Percentiles rank a stretch among this genome's conserved stretches.
phyloP scores from a whole-genome alignment of 1,284 basidiomycete genomes.

The Nidula niveotomentosa region DNA sequence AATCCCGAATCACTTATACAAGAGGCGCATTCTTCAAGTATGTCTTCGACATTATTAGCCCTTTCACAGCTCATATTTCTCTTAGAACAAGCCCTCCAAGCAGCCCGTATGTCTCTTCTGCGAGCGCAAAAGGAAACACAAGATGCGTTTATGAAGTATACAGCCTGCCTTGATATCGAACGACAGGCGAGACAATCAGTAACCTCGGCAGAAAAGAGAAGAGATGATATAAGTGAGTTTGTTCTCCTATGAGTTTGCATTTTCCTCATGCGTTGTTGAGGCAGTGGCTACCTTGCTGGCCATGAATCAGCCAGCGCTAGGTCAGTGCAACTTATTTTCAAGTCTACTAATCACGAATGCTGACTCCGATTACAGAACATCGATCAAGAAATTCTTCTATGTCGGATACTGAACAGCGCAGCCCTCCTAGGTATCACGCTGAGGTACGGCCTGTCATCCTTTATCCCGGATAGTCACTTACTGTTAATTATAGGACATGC shows the following conservation, averaged over 20 bases:
- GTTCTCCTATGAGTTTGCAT: not conserved
- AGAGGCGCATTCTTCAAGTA: slow-evolving; percentile 43
- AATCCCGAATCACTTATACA: slow-evolving; percentile 35
- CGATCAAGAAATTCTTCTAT: slow-evolving; percentile 46
- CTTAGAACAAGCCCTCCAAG: slow-evolving; percentile 44
- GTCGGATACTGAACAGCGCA: slow-evolving; percentile 41
- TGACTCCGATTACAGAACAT: slow-evolving; percentile 15
- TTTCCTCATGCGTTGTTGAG: not conserved
- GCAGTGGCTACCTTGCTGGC: slow-evolving; percentile 53
- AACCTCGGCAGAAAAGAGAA: slow-evolving; percentile 60
- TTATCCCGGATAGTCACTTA: too few relatives aligned
- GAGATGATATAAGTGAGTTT: slow-evolving; percentile 63
- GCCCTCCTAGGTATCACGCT: slow-evolving; percentile 38
- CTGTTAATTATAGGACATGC: slow-evolving; percentile 17
- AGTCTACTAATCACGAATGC: not conserved
- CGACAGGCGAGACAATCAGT: slow-evolving; percentile 64
- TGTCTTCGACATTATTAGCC: slow-evolving; percentile 13
- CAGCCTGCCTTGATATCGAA: slow-evolving; percentile 65
- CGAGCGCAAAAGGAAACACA: slow-evolving; percentile 70
- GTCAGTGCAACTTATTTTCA: slow-evolving; percentile 15
- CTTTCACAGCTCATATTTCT: slow-evolving; percentile 9
- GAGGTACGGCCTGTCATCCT: slow-evolving; percentile 14
- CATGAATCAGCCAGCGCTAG: slow-evolving; percentile 42
- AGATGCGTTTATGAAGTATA: slow-evolving; percentile 70
- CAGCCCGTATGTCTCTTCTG: slow-evolving; percentile 40